These are phyloP conservation scores for Trichoderma pleuroti DNA, from an alignment of 2,329 filamentous ascomycete genomes.

Conservation along the genomic window DNA sequence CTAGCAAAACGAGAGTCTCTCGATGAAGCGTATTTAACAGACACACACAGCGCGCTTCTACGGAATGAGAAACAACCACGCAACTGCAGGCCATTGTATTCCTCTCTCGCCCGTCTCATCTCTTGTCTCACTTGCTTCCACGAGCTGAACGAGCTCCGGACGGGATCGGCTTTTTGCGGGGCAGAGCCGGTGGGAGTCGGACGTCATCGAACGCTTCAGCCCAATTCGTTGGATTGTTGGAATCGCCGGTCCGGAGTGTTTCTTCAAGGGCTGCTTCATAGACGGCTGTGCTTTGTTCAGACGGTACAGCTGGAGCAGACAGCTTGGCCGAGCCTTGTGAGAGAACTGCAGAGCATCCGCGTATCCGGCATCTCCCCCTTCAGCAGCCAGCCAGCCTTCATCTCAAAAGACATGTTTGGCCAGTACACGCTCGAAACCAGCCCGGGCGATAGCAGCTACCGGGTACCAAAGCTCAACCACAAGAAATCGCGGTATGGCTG, in stretches of 20 bases:
- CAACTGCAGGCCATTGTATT: background rate
- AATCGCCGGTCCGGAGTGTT: background rate
- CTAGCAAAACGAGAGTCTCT: too few relatives aligned
- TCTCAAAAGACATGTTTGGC: conserved; percentile 17
- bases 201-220: background rate
- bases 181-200: background rate
- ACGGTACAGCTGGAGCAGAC: too few relatives aligned
- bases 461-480: conserved; percentile 22
- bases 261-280: background rate
- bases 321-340: background rate
- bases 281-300: background rate
- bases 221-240: background rate
- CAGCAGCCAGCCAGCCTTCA: background rate
- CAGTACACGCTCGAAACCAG: conserved; percentile 15
- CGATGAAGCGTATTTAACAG: background rate
- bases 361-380: background rate
- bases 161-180: conserved; percentile 15
- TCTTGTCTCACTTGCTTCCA: background rate
- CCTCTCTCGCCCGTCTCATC: background rate
- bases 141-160: background rate
- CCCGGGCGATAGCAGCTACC: conserved; percentile 10
- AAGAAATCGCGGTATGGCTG: conserved; percentile 24
- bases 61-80: background rate
- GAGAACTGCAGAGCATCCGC: background rate
- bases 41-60: background rate